Percentiles rank a stretch among this genome's conserved stretches.
phyloP scores from a whole-genome alignment of 805 yeast species.

The Danielia oregonensis region DNA sequence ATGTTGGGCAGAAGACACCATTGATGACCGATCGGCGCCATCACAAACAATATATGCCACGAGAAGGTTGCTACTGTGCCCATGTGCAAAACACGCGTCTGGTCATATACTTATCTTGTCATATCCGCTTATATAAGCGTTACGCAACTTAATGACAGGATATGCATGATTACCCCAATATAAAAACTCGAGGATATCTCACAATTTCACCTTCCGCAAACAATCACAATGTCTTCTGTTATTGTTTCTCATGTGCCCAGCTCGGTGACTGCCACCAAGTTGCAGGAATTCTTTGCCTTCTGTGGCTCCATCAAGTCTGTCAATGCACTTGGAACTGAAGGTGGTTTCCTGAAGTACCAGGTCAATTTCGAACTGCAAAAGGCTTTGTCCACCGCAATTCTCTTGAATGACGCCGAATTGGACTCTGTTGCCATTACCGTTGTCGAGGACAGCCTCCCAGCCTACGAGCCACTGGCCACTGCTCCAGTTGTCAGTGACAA shows the following conservation, averaged over 20 bases:
- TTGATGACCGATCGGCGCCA: not conserved
- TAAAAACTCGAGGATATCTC: too few species aligned
- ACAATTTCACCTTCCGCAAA: too few species aligned
- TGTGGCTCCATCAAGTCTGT: slow-evolving; percentile 54
- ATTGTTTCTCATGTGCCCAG: slow-evolving; percentile 56
- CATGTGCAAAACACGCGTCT: not conserved
- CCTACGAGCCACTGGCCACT: slow-evolving; percentile 12
- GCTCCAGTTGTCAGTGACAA: slow-evolving; percentile 14
- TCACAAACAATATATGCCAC: slow-evolving; percentile 1
- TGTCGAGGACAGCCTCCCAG: slow-evolving; percentile 16
- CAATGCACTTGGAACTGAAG: slow-evolving; percentile 24
- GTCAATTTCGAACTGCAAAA: slow-evolving; percentile 53
- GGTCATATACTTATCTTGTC: too few species aligned
- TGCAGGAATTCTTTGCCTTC: slow-evolving; percentile 67
- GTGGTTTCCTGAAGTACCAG: slow-evolving; percentile 37
- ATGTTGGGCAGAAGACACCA: too few species aligned
- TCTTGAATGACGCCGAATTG: slow-evolving; percentile 71
- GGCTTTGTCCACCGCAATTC: slow-evolving; percentile 68
- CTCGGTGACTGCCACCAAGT: slow-evolving; percentile 45
- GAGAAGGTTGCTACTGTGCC: not conserved
- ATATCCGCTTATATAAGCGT: too few species aligned
- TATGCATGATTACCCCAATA: too few species aligned
- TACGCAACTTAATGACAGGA: too few species aligned
- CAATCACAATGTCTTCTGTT: slow-evolving; percentile 44
- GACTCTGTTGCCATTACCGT: slow-evolving; percentile 56